Percentiles rank a stretch among this genome's conserved stretches.
Evolutionary conservation across 345 rosid genomes (phyloP).

Genomic region (Linum usitatissimum): DNA sequence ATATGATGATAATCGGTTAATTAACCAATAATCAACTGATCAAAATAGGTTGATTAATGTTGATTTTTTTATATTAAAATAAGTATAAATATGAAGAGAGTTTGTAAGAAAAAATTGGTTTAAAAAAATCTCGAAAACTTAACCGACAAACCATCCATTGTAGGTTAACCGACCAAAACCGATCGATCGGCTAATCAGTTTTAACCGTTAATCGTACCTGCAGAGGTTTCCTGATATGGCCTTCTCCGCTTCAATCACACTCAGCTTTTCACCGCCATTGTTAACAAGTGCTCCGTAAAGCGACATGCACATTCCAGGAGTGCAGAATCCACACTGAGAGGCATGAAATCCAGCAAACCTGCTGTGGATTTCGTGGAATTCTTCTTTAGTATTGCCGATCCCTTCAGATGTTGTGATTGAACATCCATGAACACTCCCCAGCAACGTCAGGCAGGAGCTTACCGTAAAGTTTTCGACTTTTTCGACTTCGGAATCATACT

Average conservation of each 20-base stretch:
- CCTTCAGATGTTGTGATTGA: slow-evolving; percentile 80
- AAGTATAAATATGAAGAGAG: no score
- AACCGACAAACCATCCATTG: no score
- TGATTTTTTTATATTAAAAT: no score
- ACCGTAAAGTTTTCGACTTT: slow-evolving; percentile 47
- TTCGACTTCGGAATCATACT: slow-evolving; percentile 40
- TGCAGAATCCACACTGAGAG: slow-evolving; percentile 90
- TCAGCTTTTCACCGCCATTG: slow-evolving; percentile 51
- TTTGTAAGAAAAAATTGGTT: no score
- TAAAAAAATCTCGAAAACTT: no score
- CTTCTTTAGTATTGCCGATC: slow-evolving; percentile 59
- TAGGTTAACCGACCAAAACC: no score
- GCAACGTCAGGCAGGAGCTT: slow-evolving; percentile 79
- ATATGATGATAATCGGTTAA: no score
- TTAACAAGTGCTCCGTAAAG: slow-evolving; percentile 55
- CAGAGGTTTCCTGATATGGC: slow-evolving; percentile 73
- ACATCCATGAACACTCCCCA: slow-evolving; percentile 70
- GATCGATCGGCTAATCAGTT: no score
- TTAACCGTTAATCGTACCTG: background rate
- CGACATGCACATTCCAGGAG: slow-evolving; percentile 89
- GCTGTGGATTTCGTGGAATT: slow-evolving; percentile 73
- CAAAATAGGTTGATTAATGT: no score
- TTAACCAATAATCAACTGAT: no score
- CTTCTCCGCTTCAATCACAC: slow-evolving; percentile 60
- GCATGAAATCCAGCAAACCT: slow-evolving; percentile 77